Evolutionary conservation across 139 green algal species (phyloP).

Genomic region (Prasinococcaceae sp.): DNA sequence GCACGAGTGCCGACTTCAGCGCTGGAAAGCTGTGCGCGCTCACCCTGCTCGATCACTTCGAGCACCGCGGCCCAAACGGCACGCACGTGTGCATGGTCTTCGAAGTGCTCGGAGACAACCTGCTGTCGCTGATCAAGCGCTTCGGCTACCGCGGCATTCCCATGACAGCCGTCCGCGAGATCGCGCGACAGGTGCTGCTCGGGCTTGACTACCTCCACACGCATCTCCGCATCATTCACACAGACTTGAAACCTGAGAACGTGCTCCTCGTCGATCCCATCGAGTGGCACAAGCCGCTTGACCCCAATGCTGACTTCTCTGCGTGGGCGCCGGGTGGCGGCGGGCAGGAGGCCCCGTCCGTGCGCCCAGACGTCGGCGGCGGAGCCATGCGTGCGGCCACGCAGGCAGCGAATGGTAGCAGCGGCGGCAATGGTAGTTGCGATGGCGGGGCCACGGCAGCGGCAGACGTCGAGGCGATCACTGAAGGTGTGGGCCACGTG

Average conservation of each 20-base stretch:
- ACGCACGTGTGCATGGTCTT: constrained; percentile 97
- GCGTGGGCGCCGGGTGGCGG: no score
- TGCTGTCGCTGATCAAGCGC: constrained; percentile 51
- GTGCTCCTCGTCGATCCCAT: constrained; percentile 60
- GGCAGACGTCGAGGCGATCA: no score
- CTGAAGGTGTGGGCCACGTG: no score
- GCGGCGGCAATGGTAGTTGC: no score
- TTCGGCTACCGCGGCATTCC: constrained; percentile 77
- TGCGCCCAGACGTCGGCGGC: no score
- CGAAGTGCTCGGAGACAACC: constrained; percentile 57
- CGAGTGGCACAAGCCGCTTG: background rate
- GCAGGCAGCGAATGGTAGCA: no score
- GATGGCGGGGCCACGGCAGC: no score
- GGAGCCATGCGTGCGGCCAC: no score
- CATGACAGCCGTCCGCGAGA: constrained; percentile 57
- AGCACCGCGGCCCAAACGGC: constrained; percentile 80
- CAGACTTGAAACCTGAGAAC: constrained; percentile 94
- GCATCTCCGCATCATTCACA: constrained; percentile 78
- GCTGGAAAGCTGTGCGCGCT: no score
- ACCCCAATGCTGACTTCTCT: background rate
- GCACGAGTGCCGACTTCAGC: background rate
- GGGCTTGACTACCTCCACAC: constrained; percentile 87
- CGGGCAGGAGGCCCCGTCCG: no score
- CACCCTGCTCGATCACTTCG: constrained; percentile 76
- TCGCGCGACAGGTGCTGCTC: constrained; percentile 53